Evolutionary conservation across 768 basidiomycete genomes (phyloP), one percentile per base, ranked within the genome.

Genomic region (Amanita phalloides): DNA sequence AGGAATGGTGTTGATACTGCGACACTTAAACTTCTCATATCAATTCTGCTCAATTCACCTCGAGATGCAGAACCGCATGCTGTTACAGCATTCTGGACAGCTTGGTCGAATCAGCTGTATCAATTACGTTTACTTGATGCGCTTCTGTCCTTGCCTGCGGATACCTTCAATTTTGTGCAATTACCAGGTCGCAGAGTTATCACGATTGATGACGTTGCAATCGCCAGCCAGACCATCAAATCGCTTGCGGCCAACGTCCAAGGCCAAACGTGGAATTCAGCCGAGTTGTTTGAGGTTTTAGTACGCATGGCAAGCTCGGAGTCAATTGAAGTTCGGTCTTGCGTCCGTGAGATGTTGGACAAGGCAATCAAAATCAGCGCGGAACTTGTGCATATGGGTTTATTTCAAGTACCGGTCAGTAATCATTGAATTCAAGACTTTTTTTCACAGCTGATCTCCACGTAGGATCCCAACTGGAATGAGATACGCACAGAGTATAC

Each of bases 301-400:
- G 84, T 95, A n/a, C 77, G 80, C 52, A 73, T 86, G 48, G 84
- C 86, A 2, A 82, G 84, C 54, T 79, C 82, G 2, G 85, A 90
- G 25, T 79, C 74, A 20, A 56, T 65, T 13, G 90, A 93, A 48
- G 81, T 92, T 25, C 78, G 82, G 23, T 76, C 71, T 53, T 84
- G 81, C 57, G 91, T 94, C 25, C 76, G 86, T 42, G 92, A 96
- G 58, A 87, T 96, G 82, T 66, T 98, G 49, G 94, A 97, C 62
- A 90, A 92, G 61, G 95, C 90, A 0, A 81, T 92, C 47, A 90
- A 90, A 68, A 86, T 91, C 58, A 91, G 90, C 49, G 90, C 95
- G 0, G 96, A 99, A 66, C 69, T 98, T 32, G 90, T 96, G 8
- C 82, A 97, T 60, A 86, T 97, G 78, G 96, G 92, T 53, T 66